These are phyloP conservation scores for Breviolum minutum DNA, from an alignment of 73 alveolate genomes.

Conservation along the genomic window DNA sequence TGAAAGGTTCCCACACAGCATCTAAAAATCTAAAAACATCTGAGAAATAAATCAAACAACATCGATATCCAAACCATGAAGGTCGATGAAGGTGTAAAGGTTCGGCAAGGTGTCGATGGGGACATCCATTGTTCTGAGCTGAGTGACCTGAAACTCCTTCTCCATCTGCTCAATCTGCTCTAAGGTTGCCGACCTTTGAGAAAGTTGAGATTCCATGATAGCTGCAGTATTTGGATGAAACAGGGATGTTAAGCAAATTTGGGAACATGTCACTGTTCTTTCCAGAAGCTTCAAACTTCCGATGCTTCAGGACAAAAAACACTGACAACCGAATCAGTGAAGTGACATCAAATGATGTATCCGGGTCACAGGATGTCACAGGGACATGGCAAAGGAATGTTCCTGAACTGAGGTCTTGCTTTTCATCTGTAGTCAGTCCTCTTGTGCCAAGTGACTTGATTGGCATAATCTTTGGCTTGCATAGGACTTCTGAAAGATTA, in stretches of 20 bases:
- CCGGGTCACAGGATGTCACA: not conserved
- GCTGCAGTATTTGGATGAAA: not conserved
- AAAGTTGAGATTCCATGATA: not conserved
- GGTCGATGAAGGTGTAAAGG: no score
- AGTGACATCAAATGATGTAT: not conserved
- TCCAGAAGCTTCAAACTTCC: no score
- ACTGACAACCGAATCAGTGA: no score
- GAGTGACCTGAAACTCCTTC: slow-evolving; percentile 95
- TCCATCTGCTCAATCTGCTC: slow-evolving; percentile 98
- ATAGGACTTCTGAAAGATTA: slow-evolving; percentile 97
- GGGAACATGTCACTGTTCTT: no score
- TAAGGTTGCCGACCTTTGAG: slow-evolving; percentile 97
- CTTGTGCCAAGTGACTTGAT: slow-evolving; percentile 93
- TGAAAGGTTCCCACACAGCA: no score
- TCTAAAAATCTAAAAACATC: not conserved
- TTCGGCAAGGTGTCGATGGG: not conserved
- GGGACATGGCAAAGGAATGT: no score
- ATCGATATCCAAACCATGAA: no score
- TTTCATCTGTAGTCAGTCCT: not conserved
- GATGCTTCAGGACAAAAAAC: no score
- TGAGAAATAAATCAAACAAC: not conserved
- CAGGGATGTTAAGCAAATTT: no score
- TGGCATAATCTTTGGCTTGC: slow-evolving; percentile 99
- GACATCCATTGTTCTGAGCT: not conserved
- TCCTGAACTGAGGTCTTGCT: not conserved